phyloP scores from a whole-genome alignment of 169 alveolate genomes.

The Toxoplasma gondii region DNA sequence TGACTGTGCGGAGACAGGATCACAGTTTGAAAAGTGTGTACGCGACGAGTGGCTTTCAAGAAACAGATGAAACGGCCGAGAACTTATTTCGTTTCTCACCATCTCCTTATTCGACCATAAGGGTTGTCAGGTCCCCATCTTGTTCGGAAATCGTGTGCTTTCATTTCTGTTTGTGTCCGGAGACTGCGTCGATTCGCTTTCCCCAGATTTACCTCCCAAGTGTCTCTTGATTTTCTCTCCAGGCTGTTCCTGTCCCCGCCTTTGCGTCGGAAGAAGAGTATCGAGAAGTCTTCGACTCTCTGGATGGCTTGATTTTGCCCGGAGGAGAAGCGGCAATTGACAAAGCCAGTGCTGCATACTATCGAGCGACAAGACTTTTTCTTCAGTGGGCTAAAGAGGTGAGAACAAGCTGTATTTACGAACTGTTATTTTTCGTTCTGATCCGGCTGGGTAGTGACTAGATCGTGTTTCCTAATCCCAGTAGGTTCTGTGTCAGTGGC shows the following conservation, averaged over 20 bases:
- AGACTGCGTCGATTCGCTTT: too few species aligned
- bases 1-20: too few species aligned
- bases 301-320: constrained; percentile 37
- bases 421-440: neutral
- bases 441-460: neutral
- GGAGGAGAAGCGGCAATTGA: constrained; percentile 38
- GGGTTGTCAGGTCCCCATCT: too few species aligned
- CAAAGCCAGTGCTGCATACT: neutral
- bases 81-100: too few species aligned
- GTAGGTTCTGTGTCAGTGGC: neutral
- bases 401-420: neutral
- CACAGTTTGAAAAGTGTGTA: too few species aligned
- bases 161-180: too few species aligned
- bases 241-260: constrained; percentile 41
- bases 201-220: too few species aligned
- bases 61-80: too few species aligned
- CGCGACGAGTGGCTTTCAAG: too few species aligned
- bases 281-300: neutral
- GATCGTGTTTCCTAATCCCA: neutral
- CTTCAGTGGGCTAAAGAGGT: constrained; percentile 43
- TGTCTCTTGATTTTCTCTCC: neutral
- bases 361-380: constrained; percentile 18
- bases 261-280: neutral
- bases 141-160: too few species aligned
- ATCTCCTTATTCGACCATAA: too few species aligned